phyloP scores from a whole-genome alignment of 768 basidiomycete genomes.

The Lactifluus subvellereus region DNA sequence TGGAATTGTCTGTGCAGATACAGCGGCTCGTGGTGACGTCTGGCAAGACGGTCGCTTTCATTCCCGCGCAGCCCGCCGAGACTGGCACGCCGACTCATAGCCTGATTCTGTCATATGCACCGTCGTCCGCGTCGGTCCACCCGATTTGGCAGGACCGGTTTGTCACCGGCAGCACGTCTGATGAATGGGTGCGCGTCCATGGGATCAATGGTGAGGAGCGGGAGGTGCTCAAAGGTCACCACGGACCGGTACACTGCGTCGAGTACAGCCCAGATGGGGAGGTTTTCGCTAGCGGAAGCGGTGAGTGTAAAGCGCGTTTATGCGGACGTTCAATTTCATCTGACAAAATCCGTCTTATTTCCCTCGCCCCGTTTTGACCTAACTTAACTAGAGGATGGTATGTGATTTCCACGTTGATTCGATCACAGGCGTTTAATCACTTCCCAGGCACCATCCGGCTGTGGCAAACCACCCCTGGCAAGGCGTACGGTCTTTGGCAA shows the following conservation, averaged over 20 bases:
- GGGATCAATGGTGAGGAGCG: constrained; percentile 84
- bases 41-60: constrained; percentile 88
- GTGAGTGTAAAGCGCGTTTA: constrained; percentile 43
- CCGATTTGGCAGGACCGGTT: constrained; percentile 85
- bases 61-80: constrained; percentile 55
- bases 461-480: constrained; percentile 96
- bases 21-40: constrained; percentile 84
- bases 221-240: constrained; percentile 93
- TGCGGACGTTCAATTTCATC: constrained; percentile 5
- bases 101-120: constrained; percentile 74
- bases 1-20: constrained; percentile 84
- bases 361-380: constrained; percentile 17
- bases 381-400: constrained; percentile 61
- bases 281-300: constrained; percentile 94
- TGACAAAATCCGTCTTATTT: constrained; percentile 12
- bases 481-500: constrained; percentile 89
- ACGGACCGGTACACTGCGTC: constrained; percentile 93
- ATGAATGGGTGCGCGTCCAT: constrained; percentile 97
- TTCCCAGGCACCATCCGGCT: constrained; percentile 81
- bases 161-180: constrained; percentile 81
- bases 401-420: constrained; percentile 25
- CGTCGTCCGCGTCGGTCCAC: constrained; percentile 93
- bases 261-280: constrained; percentile 96
- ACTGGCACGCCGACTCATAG: constrained; percentile 63
- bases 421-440: constrained; percentile 13